Conservation (phyloP, 23 red algal genomes). For the Chondrus crispus region DNA sequence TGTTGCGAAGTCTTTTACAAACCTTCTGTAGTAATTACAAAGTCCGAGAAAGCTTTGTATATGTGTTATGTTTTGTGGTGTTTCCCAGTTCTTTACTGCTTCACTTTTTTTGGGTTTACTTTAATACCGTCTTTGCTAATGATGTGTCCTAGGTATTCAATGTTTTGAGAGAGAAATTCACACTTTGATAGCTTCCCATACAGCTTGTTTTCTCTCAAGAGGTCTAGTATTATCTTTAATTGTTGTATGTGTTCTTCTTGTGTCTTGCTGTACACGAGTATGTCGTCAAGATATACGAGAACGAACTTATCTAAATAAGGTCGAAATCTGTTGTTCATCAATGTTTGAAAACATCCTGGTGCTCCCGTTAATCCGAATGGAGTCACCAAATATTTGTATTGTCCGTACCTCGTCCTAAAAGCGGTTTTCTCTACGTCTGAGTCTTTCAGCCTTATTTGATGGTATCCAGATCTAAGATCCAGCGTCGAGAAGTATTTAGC, state of each 20-base stretch:
- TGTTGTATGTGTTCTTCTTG: neutral
- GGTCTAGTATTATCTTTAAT: neutral
- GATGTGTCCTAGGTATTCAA: neutral
- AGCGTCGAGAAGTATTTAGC: neutral
- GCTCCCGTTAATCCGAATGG: neutral
- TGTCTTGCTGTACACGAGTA: constrained; percentile 20
- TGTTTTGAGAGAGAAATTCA: neutral
- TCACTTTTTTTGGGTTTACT: neutral
- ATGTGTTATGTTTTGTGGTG: neutral
- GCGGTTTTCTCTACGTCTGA: neutral
- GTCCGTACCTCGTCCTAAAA: neutral
- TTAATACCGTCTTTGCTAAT: neutral
- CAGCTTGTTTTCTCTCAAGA: constrained; percentile 18
- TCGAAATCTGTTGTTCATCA: constrained; percentile 17
- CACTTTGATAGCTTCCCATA: neutral
- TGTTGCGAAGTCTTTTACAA: constrained; percentile 3
- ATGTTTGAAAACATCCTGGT: neutral
- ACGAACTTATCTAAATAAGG: constrained; percentile 32
- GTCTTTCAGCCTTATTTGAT: neutral
- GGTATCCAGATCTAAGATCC: neutral
- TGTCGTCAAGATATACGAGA: neutral
- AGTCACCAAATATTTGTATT: neutral
- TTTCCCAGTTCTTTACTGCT: neutral
- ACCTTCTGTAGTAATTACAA: constrained; percentile 7
- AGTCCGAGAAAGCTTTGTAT: neutral